Percentiles rank a stretch among this genome's conserved stretches.
These are phyloP conservation scores for Venturiaceae sp. DNA, from an alignment of 2,329 filamentous ascomycete genomes.

Conservation along the genomic window DNA sequence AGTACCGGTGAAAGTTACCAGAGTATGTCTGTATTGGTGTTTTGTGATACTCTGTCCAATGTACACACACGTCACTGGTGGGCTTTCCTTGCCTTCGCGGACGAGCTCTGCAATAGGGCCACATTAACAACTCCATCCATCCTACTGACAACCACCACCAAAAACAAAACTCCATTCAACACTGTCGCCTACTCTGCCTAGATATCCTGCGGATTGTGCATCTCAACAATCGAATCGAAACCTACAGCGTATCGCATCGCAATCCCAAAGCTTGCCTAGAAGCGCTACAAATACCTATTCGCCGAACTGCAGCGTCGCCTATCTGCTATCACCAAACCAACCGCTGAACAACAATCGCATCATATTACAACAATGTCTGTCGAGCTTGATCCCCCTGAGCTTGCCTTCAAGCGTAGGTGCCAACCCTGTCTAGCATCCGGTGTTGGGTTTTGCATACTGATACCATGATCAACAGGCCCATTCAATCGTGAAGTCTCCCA, in stretches of 20 bases:
- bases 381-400: slow-evolving; percentile 82
- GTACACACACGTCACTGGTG: too few species aligned
- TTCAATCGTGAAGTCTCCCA: slow-evolving; percentile 57
- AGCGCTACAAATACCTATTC: background rate
- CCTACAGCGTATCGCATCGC: background rate
- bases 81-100: too few species aligned
- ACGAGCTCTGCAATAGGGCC: too few species aligned
- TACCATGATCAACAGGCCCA: slow-evolving; percentile 36
- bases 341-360: background rate
- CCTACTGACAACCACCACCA: background rate
- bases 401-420: slow-evolving; percentile 83
- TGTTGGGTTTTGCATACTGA: background rate
- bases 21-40: too few species aligned
- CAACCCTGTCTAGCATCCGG: background rate
- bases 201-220: background rate
- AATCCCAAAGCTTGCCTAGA: background rate
- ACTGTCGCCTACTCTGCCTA: background rate
- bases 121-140: background rate
- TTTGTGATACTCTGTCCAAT: too few species aligned
- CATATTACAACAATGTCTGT: slow-evolving; percentile 64
- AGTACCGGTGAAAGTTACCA: background rate
- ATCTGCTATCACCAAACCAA: background rate
- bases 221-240: background rate
- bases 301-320: background rate
- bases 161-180: background rate